These are phyloP conservation scores for Hapsidospora chrysogenum DNA, from an alignment of 495 filamentous ascomycete genomes.

Conservation along the genomic window DNA sequence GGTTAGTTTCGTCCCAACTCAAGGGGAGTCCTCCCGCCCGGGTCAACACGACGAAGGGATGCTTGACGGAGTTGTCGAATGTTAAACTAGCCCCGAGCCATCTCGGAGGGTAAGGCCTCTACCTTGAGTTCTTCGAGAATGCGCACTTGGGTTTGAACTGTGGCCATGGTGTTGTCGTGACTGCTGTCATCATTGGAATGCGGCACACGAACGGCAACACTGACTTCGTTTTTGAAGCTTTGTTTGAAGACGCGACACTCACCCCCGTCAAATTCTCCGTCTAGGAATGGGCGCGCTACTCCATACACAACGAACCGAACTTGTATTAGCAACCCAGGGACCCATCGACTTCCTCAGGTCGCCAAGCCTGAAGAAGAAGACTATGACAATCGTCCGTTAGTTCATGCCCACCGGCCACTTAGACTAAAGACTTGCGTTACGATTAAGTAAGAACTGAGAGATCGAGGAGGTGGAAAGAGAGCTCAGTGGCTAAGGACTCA, in stretches of 20 bases:
- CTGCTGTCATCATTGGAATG: neutral
- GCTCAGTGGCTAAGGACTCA: no score
- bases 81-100: neutral
- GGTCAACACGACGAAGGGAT: neutral
- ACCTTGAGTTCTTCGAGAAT: neutral
- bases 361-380: no score
- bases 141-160: neutral
- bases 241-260: slow-evolving; percentile 2
- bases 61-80: neutral
- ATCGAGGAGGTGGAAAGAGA: no score
- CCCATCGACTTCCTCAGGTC: no score
- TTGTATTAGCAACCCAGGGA: no score
- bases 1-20: neutral
- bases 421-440: no score
- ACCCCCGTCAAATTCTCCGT: slow-evolving; percentile 2
- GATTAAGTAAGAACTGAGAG: no score
- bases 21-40: neutral
- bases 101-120: neutral
- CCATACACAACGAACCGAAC: no score
- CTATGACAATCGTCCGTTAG: no score
- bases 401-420: no score
- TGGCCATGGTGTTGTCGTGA: neutral
- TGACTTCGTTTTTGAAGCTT: neutral
- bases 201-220: slow-evolving; percentile 2
- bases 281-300: neutral